Conservation (phyloP, 2,329 filamentous ascomycete genomes). For the Pseudopyricularia javanii region DNA sequence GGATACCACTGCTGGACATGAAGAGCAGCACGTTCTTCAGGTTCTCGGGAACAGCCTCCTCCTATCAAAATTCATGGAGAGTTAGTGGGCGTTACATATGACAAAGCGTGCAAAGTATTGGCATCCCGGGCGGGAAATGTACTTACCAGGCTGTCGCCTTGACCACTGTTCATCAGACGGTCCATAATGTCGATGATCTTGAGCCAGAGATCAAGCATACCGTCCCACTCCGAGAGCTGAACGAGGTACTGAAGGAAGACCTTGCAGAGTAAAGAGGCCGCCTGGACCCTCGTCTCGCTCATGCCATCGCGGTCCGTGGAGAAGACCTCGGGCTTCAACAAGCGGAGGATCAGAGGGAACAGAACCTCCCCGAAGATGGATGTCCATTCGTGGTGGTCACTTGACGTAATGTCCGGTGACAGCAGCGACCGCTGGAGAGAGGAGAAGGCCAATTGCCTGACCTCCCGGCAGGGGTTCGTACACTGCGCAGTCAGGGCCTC, state of each 20-base stretch:
- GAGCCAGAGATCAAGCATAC: slow-evolving; percentile 84
- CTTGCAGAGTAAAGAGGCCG: slow-evolving; percentile 82
- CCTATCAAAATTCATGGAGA: slow-evolving; percentile 31
- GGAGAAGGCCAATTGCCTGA: slow-evolving; percentile 78
- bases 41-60: slow-evolving; percentile 90
- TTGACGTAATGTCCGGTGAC: slow-evolving; percentile 71
- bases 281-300: slow-evolving; percentile 88
- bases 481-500: slow-evolving; percentile 80
- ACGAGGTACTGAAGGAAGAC: slow-evolving; percentile 92
- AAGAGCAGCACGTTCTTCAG: slow-evolving; percentile 94
- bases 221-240: slow-evolving; percentile 70
- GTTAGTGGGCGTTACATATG: background rate
- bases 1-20: slow-evolving; percentile 80
- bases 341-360: slow-evolving; percentile 75
- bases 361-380: slow-evolving; percentile 90
- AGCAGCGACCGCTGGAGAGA: slow-evolving; percentile 77
- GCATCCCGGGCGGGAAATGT: background rate
- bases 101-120: background rate
- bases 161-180: slow-evolving; percentile 87
- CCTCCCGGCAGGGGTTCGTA: slow-evolving; percentile 86
- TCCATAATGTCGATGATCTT: slow-evolving; percentile 92
- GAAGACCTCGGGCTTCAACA: slow-evolving; percentile 91
- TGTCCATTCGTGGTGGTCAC: slow-evolving; percentile 81
- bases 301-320: slow-evolving; percentile 84
- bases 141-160: slow-evolving; percentile 76